Conservation (phyloP, 352 stramenopile species). For the Blastocystis sp. region DNA sequence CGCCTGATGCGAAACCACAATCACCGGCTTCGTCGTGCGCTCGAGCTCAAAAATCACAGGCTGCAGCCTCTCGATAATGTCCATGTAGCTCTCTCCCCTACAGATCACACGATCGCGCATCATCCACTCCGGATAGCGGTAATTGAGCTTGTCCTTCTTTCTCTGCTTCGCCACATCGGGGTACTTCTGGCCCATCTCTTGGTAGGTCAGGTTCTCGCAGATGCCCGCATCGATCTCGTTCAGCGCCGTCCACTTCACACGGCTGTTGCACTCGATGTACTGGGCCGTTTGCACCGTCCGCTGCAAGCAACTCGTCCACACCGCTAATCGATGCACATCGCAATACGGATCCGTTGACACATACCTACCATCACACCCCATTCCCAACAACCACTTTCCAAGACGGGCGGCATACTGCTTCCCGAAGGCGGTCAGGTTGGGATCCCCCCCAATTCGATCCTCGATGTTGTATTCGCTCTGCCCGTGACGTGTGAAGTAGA, state of each 20-base stretch:
- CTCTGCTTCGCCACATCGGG: conserved; percentile 56
- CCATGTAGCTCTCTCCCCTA: conserved; percentile 91
- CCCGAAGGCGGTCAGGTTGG: conserved; percentile 84
- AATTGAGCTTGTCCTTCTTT: conserved; percentile 70
- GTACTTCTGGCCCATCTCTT: conserved; percentile 72
- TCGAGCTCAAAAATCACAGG: conserved; percentile 94
- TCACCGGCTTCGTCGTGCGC: conserved; percentile 84
- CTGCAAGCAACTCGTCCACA: conserved; percentile 94
- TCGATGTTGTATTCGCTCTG: conserved; percentile 95
- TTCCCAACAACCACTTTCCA: conserved; percentile 76
- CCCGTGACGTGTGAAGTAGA: conserved; percentile 92
- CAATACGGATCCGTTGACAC: conserved; percentile 70
- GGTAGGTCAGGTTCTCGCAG: conserved; percentile 94
- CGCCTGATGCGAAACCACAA: conserved; percentile 88
- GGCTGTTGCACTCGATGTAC: conserved; percentile 77
- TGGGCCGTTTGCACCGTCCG: conserved; percentile 92
- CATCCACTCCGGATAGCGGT: conserved; percentile 71
- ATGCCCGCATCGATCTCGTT: conserved; percentile 93
- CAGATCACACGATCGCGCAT: background rate
- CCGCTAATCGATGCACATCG: conserved; percentile 72
- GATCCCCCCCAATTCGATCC: conserved; percentile 92
- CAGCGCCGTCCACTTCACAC: conserved; percentile 75
- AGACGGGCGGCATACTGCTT: conserved; percentile 88
- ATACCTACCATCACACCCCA: conserved; percentile 3
- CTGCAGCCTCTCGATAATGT: conserved; percentile 92